These are phyloP conservation scores for Myriosclerotinia duriaeana DNA, from an alignment of 2,329 filamentous ascomycete species.

Conservation along the genomic window DNA sequence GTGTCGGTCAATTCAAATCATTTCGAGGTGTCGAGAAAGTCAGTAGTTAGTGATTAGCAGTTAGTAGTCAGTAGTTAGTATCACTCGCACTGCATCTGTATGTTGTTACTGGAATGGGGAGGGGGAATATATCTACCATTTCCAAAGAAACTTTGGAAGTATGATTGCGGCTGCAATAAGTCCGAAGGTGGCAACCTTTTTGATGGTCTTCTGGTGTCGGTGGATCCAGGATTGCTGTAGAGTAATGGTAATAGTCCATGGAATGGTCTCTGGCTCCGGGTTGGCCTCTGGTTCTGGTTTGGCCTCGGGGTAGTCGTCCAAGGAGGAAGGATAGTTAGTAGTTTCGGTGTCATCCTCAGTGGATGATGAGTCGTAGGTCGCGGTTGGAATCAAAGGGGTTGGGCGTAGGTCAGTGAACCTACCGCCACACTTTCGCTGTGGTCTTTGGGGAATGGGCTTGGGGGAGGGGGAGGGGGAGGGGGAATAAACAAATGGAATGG, in stretches of 20 bases:
- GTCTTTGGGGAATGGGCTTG: not conserved
- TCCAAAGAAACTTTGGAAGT: constrained; percentile 13
- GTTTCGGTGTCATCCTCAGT: not conserved
- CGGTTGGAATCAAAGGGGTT: not conserved
- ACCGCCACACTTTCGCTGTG: not conserved
- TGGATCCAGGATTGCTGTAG: constrained; percentile 9
- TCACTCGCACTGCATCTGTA: not conserved
- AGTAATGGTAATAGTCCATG: not conserved
- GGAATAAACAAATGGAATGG: not conserved
- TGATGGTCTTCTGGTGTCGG: constrained; percentile 1
- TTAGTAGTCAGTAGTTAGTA: not conserved
- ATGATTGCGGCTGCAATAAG: constrained; percentile 14
- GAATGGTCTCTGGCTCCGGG: too few species aligned
- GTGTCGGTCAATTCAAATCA: not conserved
- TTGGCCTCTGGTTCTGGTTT: not conserved
- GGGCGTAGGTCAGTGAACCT: constrained; percentile 6
- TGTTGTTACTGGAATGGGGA: not conserved
- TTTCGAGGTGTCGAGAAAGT: not conserved
- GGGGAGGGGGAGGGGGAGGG: not conserved
- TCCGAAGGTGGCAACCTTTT: not conserved
- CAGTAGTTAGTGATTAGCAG: not conserved
- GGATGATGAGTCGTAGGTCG: not conserved
- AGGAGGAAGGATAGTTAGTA: constrained; percentile 2
- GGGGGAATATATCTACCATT: not conserved
- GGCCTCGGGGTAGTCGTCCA: not conserved